Evolutionary conservation across 2,329 filamentous ascomycete species (phyloP).

Genomic region (Escovopsis sp.): DNA sequence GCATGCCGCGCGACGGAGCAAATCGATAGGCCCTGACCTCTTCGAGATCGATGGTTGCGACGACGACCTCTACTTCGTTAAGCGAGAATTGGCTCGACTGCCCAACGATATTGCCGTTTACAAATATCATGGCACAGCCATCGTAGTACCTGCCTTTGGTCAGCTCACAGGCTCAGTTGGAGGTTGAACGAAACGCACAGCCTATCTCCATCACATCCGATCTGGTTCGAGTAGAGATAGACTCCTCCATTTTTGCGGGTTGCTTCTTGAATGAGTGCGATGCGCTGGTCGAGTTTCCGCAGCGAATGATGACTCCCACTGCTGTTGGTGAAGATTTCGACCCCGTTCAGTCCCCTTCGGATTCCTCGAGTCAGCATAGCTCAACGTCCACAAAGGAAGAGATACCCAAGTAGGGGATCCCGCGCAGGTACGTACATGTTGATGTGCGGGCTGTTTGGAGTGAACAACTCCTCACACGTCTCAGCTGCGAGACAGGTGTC

Average conservation of each 20-base stretch:
- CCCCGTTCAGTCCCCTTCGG: constrained; percentile 1
- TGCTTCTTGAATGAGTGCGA: constrained; percentile 51
- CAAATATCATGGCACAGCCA: constrained; percentile 25
- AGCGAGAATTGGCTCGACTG: constrained; percentile 50
- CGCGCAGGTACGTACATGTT: neutral
- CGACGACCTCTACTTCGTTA: constrained; percentile 50
- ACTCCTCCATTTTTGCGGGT: constrained; percentile 47
- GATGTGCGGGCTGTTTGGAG: constrained; percentile 2
- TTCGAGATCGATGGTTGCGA: constrained; percentile 54
- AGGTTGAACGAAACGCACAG: constrained; percentile 19
- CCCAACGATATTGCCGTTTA: constrained; percentile 46
- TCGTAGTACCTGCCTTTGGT: constrained; percentile 24
- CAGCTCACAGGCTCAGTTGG: neutral
- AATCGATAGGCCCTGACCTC: constrained; percentile 36
- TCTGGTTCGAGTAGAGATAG: constrained; percentile 30
- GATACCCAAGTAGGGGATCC: neutral
- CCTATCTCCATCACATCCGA: constrained; percentile 41
- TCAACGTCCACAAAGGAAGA: constrained; percentile 1
- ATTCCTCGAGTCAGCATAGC: neutral
- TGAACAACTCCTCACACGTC: constrained; percentile 17
- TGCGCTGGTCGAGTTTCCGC: constrained; percentile 47
- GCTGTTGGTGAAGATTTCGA: constrained; percentile 13
- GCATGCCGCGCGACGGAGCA: constrained; percentile 4
- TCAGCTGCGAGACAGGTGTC: constrained; percentile 26
- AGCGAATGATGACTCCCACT: constrained; percentile 31